Base-by-base conservation (phyloP, 106 monocot genomes). In the Cymbidium sinense region DNA sequence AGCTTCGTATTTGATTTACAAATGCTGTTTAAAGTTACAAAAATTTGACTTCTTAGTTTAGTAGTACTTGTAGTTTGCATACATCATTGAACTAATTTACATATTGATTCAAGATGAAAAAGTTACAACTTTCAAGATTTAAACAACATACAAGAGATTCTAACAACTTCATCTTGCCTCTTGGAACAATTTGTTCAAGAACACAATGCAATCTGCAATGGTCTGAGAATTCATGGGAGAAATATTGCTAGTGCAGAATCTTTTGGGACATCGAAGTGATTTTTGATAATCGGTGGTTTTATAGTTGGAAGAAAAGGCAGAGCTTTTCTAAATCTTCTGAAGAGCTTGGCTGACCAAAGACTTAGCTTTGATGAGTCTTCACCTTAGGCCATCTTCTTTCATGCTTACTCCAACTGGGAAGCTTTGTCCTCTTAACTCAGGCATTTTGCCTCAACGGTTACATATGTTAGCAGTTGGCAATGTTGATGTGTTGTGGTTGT, bases 151-250 rank as follows among this genome's bases (percentile, higher is more conserved):
- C 61, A 8, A 7, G 8, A 61, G 61, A 23, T 61, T 61, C 61
- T 27, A 10, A 61, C 61, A 71, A 0, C 71, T 36, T 71, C 36
- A n/a, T 20, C 71, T 37, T 37, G 20, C 69, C 13, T 31, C 69
- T 69, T 50, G 34, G 20, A 62, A 78, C 0, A 79, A 79, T 37
- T 62, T 79, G 44, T 84, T 84, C 28, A 84, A 64, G 75, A 84
- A 84, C 83, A 79, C 83, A 21, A 84, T 84, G 79, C 75, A 84
- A 41, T 84, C 83, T 0, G 31, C 54, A 33, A 84, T 84, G 47
- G 83, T 76, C 75, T 84, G 83, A 27, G 79, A 75, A 75, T 76
- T 69, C n/a, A 65, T 28, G 10, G 77, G 76, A 55, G 33, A 31
- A 15, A 64, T 74, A 52, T 78, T 12, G 0, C n/a, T 34, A 43